Evolutionary conservation across 306 rosid species (phyloP).

Genomic region (Quercus agrifolia): DNA sequence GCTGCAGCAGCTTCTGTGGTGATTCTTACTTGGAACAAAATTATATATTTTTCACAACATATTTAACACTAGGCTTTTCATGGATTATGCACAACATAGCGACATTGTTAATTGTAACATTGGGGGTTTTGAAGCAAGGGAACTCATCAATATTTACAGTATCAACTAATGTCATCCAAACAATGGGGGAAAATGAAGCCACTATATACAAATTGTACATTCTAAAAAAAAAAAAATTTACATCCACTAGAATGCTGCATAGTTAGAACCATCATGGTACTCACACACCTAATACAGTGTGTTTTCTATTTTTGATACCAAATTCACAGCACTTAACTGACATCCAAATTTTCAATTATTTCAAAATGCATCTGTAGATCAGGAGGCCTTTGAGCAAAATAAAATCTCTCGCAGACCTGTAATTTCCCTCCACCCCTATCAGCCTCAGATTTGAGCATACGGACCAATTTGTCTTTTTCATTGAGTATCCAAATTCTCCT

Average conservation of each 20-base stretch:
- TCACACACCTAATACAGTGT: too few species aligned
- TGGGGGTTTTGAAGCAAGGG: background rate
- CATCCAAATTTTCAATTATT: slow-evolving; percentile 60
- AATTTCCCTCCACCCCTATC: slow-evolving; percentile 44
- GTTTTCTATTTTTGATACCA: background rate
- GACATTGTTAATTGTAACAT: too few species aligned
- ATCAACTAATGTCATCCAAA: background rate
- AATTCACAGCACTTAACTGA: slow-evolving; percentile 23
- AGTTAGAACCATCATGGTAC: background rate
- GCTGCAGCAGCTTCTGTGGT: too few species aligned
- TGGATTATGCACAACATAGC: too few species aligned
- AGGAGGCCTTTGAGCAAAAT: slow-evolving; percentile 55
- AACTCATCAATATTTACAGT: background rate
- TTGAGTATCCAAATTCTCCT: slow-evolving; percentile 56
- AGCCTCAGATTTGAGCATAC: slow-evolving; percentile 53
- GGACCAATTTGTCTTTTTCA: slow-evolving; percentile 58
- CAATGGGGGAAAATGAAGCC: background rate
- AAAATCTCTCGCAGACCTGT: slow-evolving; percentile 43
- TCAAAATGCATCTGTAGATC: slow-evolving; percentile 90
- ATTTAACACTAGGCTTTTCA: too few species aligned
- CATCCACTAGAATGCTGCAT: background rate
- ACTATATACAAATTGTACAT: background rate
- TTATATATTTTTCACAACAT: too few species aligned
- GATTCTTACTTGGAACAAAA: too few species aligned
- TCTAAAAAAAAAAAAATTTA: background rate